Conservation (phyloP, 1,139 yeast species). For the Yamadazyma conglobata region DNA sequence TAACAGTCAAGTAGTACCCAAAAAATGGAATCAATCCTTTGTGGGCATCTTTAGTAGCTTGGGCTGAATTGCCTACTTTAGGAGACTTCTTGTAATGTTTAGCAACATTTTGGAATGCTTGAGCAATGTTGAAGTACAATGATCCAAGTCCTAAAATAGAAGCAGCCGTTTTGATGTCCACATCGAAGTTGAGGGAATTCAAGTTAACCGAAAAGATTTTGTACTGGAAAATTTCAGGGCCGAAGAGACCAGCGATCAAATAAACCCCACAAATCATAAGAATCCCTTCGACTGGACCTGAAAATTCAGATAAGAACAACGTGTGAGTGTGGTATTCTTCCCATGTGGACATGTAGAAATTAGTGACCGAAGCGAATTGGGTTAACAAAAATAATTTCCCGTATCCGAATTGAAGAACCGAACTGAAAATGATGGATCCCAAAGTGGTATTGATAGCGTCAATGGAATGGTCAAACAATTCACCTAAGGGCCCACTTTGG, state of each 20-base stretch:
- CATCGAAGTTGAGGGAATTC: slow-evolving; percentile 17
- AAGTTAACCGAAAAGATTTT: slow-evolving; percentile 32
- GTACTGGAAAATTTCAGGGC: slow-evolving; percentile 66
- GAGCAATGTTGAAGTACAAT: slow-evolving; percentile 64
- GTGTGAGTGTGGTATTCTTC: slow-evolving; percentile 93
- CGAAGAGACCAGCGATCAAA: slow-evolving; percentile 61
- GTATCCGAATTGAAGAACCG: slow-evolving; percentile 72
- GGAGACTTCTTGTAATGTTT: slow-evolving; percentile 38
- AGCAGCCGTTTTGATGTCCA: slow-evolving; percentile 42
- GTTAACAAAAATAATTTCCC: slow-evolving; percentile 58
- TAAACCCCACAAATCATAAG: slow-evolving; percentile 57
- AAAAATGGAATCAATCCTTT: slow-evolving; percentile 71
- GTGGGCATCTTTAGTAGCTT: slow-evolving; percentile 44
- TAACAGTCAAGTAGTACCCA: slow-evolving; percentile 54
- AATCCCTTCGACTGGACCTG: slow-evolving; percentile 96
- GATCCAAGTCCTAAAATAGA: slow-evolving; percentile 51
- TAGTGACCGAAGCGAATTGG: slow-evolving; percentile 75
- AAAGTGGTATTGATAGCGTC: slow-evolving; percentile 89
- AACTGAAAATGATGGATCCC: slow-evolving; percentile 67
- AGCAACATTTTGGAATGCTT: slow-evolving; percentile 71
- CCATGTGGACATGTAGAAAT: slow-evolving; percentile 92
- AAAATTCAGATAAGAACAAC: slow-evolving; percentile 70
- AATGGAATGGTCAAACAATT: slow-evolving; percentile 87
- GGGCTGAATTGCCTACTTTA: slow-evolving; percentile 19
- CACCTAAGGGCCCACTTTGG: slow-evolving; percentile 93